Evolutionary conservation across 2,329 filamentous ascomycete genomes (phyloP), one percentile per base, ranked within the genome.

Genomic region (Pseudocercospora pini-densiflorae): DNA sequence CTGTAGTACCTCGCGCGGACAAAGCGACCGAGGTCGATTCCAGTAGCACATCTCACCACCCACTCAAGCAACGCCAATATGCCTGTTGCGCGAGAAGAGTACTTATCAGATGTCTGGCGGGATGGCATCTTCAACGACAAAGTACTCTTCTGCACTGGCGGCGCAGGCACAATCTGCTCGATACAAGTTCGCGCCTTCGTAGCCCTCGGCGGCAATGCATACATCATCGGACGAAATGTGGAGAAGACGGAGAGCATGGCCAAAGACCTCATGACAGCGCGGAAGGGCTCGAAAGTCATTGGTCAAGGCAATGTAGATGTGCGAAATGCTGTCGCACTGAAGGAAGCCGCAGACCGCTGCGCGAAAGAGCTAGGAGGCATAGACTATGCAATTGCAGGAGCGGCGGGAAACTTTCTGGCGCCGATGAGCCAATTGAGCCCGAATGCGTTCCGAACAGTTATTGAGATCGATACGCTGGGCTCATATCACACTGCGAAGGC

Each of bases 401-500:
- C 95, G 14, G 95, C 95, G 19, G 95, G 95, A 66, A 99, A 99
- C 80, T 99, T 98, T 79, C 85, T 99, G 23, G 91, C 93, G 0
- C 91, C 94, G 4, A 90, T 98, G 67, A 87, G 90, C 47, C 90
- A 90, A 68, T 87, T 98, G 59, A 93, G 89, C 47, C 81, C 91
- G 65, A 98, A 98, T 77, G 95, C 92, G 3, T 97, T 99, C 88
- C 96, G 94, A 79, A 86, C 92, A 0, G 95, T 99, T 71, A 94
- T 98, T 74, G 95, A 98, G 68, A 99, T 99, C 75, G 95, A 98
- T 77, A 90, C 97, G 2, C 80, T 98, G 40, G 95, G 95, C 33
- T 96, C 92, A 16, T 99, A 92, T 82, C 97, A 98, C 82, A 97
- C 93, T 2, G 85, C 97, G 76, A 98, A 98, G 81, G 93, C 94